These are phyloP conservation scores for Phytophthora rubi DNA, from an alignment of 352 stramenopile genomes.

Conservation along the genomic window DNA sequence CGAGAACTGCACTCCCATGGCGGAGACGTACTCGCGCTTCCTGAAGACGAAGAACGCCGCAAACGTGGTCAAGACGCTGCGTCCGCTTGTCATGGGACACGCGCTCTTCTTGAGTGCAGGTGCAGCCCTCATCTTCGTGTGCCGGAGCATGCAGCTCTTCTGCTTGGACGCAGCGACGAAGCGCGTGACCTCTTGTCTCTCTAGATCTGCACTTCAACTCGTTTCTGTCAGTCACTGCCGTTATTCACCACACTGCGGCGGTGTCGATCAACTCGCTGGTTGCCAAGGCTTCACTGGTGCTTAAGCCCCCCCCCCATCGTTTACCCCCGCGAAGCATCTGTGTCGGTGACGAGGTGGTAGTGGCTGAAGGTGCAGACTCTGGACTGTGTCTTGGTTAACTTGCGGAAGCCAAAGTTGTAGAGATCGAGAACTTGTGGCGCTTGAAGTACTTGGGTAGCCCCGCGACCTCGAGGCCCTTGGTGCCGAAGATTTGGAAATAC, in stretches of 20 bases:
- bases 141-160: conserved; percentile 42
- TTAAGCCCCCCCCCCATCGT: too few relatives aligned
- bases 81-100: conserved; percentile 21
- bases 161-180: conserved; percentile 59
- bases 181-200: conserved; percentile 52
- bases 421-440: conserved; percentile 93
- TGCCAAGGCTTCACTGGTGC: conserved; percentile 44
- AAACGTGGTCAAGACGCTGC: conserved; percentile 12
- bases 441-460: conserved; percentile 95
- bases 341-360: conserved; percentile 47
- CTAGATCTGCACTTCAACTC: conserved; percentile 57
- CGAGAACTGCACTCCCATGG: conserved; percentile 22
- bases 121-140: conserved; percentile 35
- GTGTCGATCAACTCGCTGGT: conserved; percentile 59
- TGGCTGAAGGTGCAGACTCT: conserved; percentile 86
- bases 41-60: conserved; percentile 30
- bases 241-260: conserved; percentile 75
- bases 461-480: conserved; percentile 60
- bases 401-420: conserved; percentile 94
- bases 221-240: conserved; percentile 49
- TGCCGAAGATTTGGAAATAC: conserved; percentile 77
- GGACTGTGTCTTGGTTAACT: conserved; percentile 84
- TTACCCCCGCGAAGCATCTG: too few relatives aligned
- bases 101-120: conserved; percentile 44
- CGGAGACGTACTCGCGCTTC: conserved; percentile 35